These are phyloP conservation scores for Groenewaldozyma auringiensis DNA, from an alignment of 1,139 yeast species.

Conservation along the genomic window DNA sequence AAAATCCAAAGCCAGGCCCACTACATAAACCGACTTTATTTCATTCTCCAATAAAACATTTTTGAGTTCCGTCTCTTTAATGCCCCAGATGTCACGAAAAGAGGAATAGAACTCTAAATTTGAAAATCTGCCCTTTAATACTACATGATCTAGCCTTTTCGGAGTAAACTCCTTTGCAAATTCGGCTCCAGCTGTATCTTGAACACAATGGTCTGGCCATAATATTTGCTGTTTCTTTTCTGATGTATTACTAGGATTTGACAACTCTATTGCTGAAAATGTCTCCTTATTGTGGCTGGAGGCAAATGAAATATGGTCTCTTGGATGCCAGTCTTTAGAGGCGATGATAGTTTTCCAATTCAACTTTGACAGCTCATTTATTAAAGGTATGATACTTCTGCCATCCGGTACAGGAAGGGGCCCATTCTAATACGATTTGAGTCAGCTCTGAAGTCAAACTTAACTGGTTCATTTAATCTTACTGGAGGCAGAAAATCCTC, in stretches of 20 bases:
- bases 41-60: conserved; percentile 37
- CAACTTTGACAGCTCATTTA: conserved; percentile 38
- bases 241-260: conserved; percentile 42
- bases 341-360: conserved; percentile 61
- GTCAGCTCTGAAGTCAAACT: too few relatives aligned
- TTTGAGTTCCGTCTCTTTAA: conserved; percentile 61
- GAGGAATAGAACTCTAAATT: conserved; percentile 90
- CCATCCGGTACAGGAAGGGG: conserved; percentile 67
- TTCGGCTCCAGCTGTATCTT: conserved; percentile 56
- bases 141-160: conserved; percentile 30
- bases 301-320: conserved; percentile 74
- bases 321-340: conserved; percentile 88
- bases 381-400: conserved; percentile 45
- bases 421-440: conserved; percentile 50
- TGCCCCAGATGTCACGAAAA: conserved; percentile 70
- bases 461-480: too few relatives aligned
- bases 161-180: conserved; percentile 44
- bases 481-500: conserved; percentile 73
- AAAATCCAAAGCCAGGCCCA: conserved; percentile 79
- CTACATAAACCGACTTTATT: conserved; percentile 59
- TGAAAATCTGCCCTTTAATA: conserved; percentile 60
- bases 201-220: conserved; percentile 94
- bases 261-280: conserved; percentile 40
- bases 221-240: conserved; percentile 32
- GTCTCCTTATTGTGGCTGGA: conserved; percentile 51